Conservation (phyloP, 768 basidiomycete species). For the Collybiopsis luxurians region DNA sequence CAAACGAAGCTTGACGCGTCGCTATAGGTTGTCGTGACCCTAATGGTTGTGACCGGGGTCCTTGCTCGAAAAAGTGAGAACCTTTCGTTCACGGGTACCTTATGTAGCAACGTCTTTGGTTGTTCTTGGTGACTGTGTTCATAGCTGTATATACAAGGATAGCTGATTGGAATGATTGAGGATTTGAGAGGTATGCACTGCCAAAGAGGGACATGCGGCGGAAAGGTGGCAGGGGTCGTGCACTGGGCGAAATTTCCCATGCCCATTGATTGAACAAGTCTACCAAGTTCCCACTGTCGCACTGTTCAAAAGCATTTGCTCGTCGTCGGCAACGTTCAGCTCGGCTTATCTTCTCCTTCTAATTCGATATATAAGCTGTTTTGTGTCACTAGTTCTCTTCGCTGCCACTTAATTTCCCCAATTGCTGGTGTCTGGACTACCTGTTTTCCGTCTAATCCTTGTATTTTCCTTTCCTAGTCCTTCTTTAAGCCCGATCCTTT, state of each 20-base stretch:
- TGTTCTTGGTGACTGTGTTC: too few relatives aligned
- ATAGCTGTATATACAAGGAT: too few relatives aligned
- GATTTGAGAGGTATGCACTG: too few relatives aligned
- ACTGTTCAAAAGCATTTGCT: slow-evolving; percentile 17
- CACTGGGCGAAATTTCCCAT: too few relatives aligned
- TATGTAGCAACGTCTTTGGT: too few relatives aligned
- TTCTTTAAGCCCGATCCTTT: slow-evolving; percentile 52
- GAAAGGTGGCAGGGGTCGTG: too few relatives aligned
- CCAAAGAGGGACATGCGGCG: too few relatives aligned
- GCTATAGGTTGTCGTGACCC: not conserved
- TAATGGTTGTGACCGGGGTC: not conserved
- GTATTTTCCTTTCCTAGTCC: slow-evolving; percentile 42
- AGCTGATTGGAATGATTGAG: not conserved
- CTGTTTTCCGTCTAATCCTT: slow-evolving; percentile 16
- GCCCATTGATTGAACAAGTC: too few relatives aligned
- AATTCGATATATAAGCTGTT: slow-evolving; percentile 40
- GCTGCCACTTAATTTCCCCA: slow-evolving; percentile 79
- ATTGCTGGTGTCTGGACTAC: slow-evolving; percentile 35
- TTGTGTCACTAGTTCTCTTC: slow-evolving; percentile 26
- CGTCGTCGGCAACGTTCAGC: slow-evolving; percentile 8
- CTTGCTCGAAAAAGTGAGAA: not conserved
- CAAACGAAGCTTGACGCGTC: slow-evolving; percentile 27
- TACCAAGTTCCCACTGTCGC: not conserved
- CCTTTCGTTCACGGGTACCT: too few relatives aligned
- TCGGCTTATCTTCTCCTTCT: slow-evolving; percentile 5